Evolutionary conservation across 2,329 filamentous ascomycete species (phyloP).

Genomic region (Rasamsonia emersonii): DNA sequence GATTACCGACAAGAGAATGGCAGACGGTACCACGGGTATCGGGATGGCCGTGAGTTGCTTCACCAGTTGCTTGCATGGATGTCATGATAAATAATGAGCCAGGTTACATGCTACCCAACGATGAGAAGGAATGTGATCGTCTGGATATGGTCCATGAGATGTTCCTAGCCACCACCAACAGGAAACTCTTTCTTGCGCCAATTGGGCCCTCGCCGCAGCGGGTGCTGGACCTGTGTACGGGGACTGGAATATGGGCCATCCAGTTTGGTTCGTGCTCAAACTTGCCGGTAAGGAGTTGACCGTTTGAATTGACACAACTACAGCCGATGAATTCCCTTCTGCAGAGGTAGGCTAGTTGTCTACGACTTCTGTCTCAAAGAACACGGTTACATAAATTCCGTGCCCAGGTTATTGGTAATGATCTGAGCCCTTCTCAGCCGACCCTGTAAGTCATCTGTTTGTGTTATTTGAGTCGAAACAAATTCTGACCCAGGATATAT

Average conservation of each 20-base stretch:
- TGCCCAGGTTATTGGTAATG: conserved; percentile 9
- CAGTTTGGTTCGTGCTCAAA: conserved; percentile 19
- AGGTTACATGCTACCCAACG: too few relatives aligned
- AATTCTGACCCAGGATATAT: not conserved
- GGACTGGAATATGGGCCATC: conserved; percentile 29
- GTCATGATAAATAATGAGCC: not conserved
- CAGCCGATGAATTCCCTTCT: not conserved
- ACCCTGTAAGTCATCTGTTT: not conserved
- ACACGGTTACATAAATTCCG: not conserved
- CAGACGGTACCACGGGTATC: conserved; percentile 2
- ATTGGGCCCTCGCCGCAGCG: conserved; percentile 9
- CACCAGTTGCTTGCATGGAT: not conserved
- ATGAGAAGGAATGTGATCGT: too few relatives aligned
- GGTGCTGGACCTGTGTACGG: conserved; percentile 27
- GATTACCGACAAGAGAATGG: conserved; percentile 3
- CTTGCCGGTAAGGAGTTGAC: not conserved
- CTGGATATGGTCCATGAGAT: too few relatives aligned
- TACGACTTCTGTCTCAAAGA: not conserved
- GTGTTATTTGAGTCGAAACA: not conserved
- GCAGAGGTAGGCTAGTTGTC: conserved; percentile 3
- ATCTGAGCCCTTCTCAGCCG: conserved; percentile 24
- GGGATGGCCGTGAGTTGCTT: conserved; percentile 5
- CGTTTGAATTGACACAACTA: not conserved
- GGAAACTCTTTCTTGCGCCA: too few relatives aligned
- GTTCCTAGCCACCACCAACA: too few relatives aligned